phyloP scores from a whole-genome alignment of 192 early-diverging fungal species.

The Coemansia sp. region DNA sequence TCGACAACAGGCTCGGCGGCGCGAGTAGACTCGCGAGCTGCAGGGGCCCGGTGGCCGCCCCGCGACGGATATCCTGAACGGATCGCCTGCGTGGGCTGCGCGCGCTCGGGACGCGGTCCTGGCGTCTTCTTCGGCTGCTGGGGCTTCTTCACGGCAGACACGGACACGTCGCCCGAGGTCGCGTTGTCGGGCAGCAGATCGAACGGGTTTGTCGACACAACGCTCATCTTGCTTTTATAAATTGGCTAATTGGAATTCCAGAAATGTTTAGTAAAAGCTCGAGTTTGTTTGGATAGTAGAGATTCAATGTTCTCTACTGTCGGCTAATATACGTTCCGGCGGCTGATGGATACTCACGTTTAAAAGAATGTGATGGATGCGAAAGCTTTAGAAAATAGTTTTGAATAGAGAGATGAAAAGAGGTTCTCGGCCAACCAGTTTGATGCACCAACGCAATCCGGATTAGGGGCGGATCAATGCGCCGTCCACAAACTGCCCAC shows the following conservation, averaged over 20 bases:
- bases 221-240: conserved; percentile 33
- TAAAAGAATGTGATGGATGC: conserved; percentile 4
- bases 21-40: neutral
- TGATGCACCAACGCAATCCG: neutral
- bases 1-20: conserved; percentile 6
- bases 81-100: conserved; percentile 21
- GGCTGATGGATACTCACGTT: conserved; percentile 3
- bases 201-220: conserved; percentile 68
- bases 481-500: conserved; percentile 37
- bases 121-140: conserved; percentile 16
- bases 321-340: neutral
- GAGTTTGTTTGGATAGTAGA: neutral
- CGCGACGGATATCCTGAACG: conserved; percentile 26
- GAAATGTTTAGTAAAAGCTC: neutral
- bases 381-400: neutral
- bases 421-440: neutral
- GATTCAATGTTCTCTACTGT: neutral
- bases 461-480: conserved; percentile 18
- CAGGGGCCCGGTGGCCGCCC: conserved; percentile 25
- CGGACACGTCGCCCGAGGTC: conserved; percentile 35
- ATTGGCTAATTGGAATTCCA: too few relatives aligned
- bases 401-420: neutral
- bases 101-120: conserved; percentile 19
- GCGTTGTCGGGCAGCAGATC: conserved; percentile 66
- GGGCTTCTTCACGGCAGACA: conserved; percentile 9